phyloP scores from a whole-genome alignment of 1,139 yeast genomes.

The Magnusiomyces magnusii region DNA sequence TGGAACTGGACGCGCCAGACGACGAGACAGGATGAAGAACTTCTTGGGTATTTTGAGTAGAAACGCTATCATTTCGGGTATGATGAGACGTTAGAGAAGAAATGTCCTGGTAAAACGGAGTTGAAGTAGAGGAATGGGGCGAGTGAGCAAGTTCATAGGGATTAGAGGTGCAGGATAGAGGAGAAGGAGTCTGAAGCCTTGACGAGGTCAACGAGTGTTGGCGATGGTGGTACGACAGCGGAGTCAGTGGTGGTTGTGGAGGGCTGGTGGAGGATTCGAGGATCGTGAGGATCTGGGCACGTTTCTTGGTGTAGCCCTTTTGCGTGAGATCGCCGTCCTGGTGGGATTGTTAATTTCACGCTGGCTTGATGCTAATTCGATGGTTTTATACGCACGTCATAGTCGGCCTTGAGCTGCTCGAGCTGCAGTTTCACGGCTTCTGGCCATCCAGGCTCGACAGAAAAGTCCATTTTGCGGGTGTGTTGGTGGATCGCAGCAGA shows the following conservation, averaged over 20 bases:
- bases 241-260: no score
- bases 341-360: slow-evolving; percentile 3
- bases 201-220: neutral
- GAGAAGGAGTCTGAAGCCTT: neutral
- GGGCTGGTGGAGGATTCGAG: slow-evolving; percentile 9
- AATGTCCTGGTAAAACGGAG: neutral
- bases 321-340: slow-evolving; percentile 62
- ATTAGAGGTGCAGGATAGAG: neutral
- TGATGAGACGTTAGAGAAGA: neutral
- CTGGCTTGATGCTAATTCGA: no score
- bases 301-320: slow-evolving; percentile 56
- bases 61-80: neutral
- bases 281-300: slow-evolving; percentile 40
- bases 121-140: neutral
- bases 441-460: slow-evolving; percentile 38
- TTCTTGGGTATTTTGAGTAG: neutral
- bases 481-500: no score
- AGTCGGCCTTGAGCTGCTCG: slow-evolving; percentile 42
- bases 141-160: neutral
- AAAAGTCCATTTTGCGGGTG: slow-evolving; percentile 36
- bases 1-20: no score
- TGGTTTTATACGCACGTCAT: slow-evolving; percentile 23
- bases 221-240: no score
- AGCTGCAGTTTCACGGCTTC: slow-evolving; percentile 35
- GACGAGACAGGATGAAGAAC: neutral